Percentiles rank a stretch among this genome's conserved stretches.
phyloP scores from a whole-genome alignment of 495 filamentous ascomycete species.

The Penicillium arizonense region DNA sequence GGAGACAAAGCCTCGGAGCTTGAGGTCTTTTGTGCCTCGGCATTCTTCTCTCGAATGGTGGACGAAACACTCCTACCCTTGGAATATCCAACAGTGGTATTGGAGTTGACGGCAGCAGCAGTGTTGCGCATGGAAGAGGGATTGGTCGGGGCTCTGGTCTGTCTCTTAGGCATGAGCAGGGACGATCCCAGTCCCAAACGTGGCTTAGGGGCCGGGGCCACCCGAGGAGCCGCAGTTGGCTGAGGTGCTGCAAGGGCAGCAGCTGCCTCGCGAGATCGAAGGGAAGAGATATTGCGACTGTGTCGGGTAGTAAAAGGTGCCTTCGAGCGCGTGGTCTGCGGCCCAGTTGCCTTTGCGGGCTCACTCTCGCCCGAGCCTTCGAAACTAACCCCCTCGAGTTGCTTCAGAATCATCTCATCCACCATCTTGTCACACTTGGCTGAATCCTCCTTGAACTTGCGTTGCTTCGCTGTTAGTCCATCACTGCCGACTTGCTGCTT shows the following conservation, averaged over 20 bases:
- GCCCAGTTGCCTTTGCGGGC: slow-evolving; percentile 10
- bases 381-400: slow-evolving; percentile 57
- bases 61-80: slow-evolving; percentile 67
- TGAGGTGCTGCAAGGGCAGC: slow-evolving; percentile 48
- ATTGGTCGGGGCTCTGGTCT: slow-evolving; percentile 36
- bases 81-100: slow-evolving; percentile 76
- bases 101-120: slow-evolving; percentile 64
- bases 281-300: slow-evolving; percentile 36
- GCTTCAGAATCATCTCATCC: slow-evolving; percentile 60
- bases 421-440: slow-evolving; percentile 43
- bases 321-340: slow-evolving; percentile 23
- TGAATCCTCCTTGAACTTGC: slow-evolving; percentile 55
- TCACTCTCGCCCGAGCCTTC: slow-evolving; percentile 40
- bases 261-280: slow-evolving; percentile 55
- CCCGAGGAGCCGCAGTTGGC: slow-evolving; percentile 32
- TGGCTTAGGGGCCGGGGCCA: slow-evolving; percentile 39
- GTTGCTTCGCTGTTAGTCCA: slow-evolving; percentile 62
- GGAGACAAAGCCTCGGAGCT: slow-evolving; percentile 35
- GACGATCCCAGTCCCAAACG: slow-evolving; percentile 33
- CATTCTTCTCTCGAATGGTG: slow-evolving; percentile 33
- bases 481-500: slow-evolving; percentile 67
- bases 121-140: slow-evolving; percentile 56
- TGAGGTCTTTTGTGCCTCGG: slow-evolving; percentile 12
- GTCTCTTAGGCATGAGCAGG: slow-evolving; percentile 42
- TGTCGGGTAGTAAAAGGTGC: slow-evolving; percentile 23